phyloP scores from a whole-genome alignment of 2,329 filamentous ascomycete species.

The Torrubiella hemipterigena region DNA sequence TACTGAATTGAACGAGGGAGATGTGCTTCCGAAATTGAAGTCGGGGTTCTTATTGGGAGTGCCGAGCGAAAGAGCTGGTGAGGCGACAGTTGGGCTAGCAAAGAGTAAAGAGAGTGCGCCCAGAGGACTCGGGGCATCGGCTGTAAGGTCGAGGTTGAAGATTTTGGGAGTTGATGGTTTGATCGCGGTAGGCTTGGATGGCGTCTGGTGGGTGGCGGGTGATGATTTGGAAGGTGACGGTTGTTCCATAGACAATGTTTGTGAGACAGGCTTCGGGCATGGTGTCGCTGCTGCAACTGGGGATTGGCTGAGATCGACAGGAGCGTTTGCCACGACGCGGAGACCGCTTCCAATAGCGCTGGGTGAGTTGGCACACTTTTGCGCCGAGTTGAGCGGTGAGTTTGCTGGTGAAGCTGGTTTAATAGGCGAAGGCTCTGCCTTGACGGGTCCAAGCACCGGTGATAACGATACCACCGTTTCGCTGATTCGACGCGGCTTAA shows the following conservation, averaged over 20 bases:
- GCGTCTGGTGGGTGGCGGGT: too few species aligned
- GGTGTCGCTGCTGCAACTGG: too few species aligned
- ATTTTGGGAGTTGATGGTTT: too few species aligned
- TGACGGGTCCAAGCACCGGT: slow-evolving; percentile 12
- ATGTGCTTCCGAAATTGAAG: slow-evolving; percentile 16
- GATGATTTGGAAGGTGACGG: too few species aligned
- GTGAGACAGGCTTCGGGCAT: too few species aligned
- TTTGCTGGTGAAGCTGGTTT: slow-evolving; percentile 13
- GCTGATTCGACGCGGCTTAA: slow-evolving; percentile 13
- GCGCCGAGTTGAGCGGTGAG: slow-evolving; percentile 10
- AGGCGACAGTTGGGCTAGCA: background rate
- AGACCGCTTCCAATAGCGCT: too few species aligned
- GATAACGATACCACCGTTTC: slow-evolving; percentile 16
- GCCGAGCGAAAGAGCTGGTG: slow-evolving; percentile 9
- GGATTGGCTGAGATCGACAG: too few species aligned
- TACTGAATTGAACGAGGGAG: slow-evolving; percentile 14
- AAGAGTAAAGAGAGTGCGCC: background rate
- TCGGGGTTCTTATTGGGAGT: slow-evolving; percentile 1
- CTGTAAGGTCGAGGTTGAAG: too few species aligned
- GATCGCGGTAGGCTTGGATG: too few species aligned
- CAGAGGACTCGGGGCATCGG: slow-evolving; percentile 5
- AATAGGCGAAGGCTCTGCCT: slow-evolving; percentile 15
- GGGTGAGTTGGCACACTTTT: background rate
- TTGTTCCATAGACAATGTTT: too few species aligned
- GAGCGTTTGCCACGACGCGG: too few species aligned